A percentile compares a stretch with the other conserved stretches of the same genome.
Conservation (phyloP, 1,139 yeast genomes). For the Barnettozyma hawaiiensis region DNA sequence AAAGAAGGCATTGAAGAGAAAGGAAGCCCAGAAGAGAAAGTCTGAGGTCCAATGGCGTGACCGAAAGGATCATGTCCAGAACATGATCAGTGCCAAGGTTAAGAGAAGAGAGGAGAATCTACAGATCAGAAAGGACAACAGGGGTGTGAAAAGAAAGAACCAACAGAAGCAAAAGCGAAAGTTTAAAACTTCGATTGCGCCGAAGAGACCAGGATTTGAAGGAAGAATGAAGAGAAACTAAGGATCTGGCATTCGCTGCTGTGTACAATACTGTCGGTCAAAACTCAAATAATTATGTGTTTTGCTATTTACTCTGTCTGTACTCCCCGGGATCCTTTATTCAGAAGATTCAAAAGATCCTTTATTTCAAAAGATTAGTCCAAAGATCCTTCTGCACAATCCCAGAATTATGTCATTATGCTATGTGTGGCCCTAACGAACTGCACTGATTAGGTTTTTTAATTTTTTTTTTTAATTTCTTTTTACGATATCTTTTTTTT, state of each 20-base stretch:
- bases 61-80: slow-evolving; percentile 71
- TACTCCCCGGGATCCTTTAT: no score
- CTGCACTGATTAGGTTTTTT: no score
- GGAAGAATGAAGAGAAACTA: slow-evolving; percentile 27
- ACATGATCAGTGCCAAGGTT: slow-evolving; percentile 65
- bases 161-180: slow-evolving; percentile 62
- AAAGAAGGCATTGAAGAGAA: slow-evolving; percentile 78
- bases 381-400: no score
- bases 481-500: no score
- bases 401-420: no score
- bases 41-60: slow-evolving; percentile 86
- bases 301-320: no score
- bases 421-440: no score
- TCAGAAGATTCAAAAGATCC: no score
- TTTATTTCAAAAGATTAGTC: no score
- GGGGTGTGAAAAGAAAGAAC: slow-evolving; percentile 64
- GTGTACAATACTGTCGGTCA: no score
- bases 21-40: slow-evolving; percentile 72
- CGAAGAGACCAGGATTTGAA: slow-evolving; percentile 44
- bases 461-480: no score
- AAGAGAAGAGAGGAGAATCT: slow-evolving; percentile 89
- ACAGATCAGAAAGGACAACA: slow-evolving; percentile 73
- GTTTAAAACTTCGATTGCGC: slow-evolving; percentile 44
- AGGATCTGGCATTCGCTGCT: slow-evolving; percentile 3
- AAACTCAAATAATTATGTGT: no score